Evolutionary conservation across 2,329 filamentous ascomycete species (phyloP).

Genomic region (Xylaria sp.): DNA sequence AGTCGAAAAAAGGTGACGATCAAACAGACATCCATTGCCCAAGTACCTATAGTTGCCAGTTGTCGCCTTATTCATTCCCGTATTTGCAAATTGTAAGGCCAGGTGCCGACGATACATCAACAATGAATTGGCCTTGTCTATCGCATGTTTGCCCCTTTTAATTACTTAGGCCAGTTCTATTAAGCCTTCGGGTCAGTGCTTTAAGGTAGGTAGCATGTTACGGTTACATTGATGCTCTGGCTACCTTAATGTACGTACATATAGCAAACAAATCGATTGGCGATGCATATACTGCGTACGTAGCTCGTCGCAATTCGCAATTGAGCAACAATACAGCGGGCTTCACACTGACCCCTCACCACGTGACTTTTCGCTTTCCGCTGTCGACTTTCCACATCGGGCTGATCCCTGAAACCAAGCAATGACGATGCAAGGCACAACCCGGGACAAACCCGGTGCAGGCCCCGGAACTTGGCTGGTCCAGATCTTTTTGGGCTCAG

Average conservation of each 20-base stretch:
- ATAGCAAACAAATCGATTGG: no score
- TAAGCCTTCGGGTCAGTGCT: not conserved
- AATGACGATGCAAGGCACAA: constrained; percentile 14
- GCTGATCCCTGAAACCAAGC: not conserved
- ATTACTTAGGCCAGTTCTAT: not conserved
- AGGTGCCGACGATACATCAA: constrained; percentile 1
- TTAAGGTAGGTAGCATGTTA: no score
- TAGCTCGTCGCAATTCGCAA: not conserved
- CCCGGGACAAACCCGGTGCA: constrained; percentile 7
- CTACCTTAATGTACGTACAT: no score
- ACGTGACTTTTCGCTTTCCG: constrained; percentile 2
- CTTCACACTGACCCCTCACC: constrained; percentile 9
- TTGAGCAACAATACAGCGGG: not conserved
- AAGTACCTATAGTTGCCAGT: not conserved
- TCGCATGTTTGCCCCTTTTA: constrained; percentile 15
- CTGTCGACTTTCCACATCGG: not conserved
- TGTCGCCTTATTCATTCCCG: not conserved
- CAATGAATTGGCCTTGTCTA: not conserved
- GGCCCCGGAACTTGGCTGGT: not conserved
- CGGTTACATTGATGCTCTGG: no score
- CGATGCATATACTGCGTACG: not conserved
- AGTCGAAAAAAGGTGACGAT: constrained; percentile 4
- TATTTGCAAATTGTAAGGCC: not conserved
- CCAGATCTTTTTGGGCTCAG: not conserved
- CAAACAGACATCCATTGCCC: constrained; percentile 14